These are phyloP conservation scores for Ailanthus altissimus DNA, from an alignment of 345 rosid genomes.

Conservation along the genomic window DNA sequence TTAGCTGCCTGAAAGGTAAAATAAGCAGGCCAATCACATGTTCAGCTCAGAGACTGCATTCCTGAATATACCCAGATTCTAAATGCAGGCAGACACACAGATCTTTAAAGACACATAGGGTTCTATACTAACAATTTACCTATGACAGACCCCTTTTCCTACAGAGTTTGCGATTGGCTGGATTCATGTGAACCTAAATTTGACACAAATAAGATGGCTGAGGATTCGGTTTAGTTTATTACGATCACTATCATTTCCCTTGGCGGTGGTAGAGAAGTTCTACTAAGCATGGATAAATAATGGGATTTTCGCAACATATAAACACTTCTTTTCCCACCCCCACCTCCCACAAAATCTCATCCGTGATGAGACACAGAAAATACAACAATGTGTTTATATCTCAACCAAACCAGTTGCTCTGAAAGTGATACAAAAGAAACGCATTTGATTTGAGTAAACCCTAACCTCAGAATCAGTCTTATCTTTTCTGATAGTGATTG, in stretches of 20 bases:
- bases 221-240: neutral
- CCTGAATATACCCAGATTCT: neutral
- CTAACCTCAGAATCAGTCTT: constrained; percentile 99
- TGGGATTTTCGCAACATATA: neutral
- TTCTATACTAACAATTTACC: neutral
- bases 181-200: neutral
- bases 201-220: neutral
- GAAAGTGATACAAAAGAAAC: constrained; percentile 4
- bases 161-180: neutral
- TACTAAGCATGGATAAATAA: constrained; percentile 1
- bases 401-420: neutral
- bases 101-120: too few species aligned
- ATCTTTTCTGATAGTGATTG: neutral
- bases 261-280: neutral
- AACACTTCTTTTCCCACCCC: neutral
- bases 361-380: neutral
- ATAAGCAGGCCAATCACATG: constrained; percentile 15
- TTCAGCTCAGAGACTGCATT: neutral
- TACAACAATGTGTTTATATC: neutral
- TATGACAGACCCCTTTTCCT: neutral
- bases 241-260: neutral
- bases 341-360: neutral
- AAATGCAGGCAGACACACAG: neutral
- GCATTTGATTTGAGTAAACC: constrained; percentile 14
- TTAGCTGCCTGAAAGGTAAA: constrained; percentile 79